Evolutionary conservation across 306 rosid genomes (phyloP).

Genomic region (Elaeagnus macrophylla): DNA sequence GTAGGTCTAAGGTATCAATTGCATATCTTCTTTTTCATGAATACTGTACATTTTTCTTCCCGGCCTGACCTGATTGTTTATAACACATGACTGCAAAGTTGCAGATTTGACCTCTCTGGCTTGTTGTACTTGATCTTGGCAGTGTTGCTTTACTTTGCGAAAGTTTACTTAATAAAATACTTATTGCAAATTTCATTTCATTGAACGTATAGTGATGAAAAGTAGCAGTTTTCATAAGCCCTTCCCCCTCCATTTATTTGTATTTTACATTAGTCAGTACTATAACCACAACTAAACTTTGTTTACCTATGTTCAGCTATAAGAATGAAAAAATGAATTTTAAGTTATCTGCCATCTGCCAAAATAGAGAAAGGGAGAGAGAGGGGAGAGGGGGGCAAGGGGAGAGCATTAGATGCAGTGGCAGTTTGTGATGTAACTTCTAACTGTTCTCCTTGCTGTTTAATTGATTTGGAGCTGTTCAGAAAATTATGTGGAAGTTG

Average conservation of each 20-base stretch:
- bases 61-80: slow-evolving; percentile 3
- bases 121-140: neutral
- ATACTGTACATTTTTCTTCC: neutral
- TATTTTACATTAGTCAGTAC: neutral
- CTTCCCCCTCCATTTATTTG: neutral
- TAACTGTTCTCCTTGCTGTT: slow-evolving; percentile 20
- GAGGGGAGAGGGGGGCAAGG: too few species aligned
- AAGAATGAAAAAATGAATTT: neutral
- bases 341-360: neutral
- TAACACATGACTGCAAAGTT: neutral
- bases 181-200: neutral
- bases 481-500: slow-evolving; percentile 99
- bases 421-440: neutral
- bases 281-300: neutral
- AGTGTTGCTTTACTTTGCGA: neutral
- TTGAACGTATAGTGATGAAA: neutral
- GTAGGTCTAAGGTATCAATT: slow-evolving; percentile 80
- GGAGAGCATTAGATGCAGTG: neutral
- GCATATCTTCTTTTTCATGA: slow-evolving; percentile 9
- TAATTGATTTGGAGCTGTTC: slow-evolving; percentile 44
- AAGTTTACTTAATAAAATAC: too few species aligned
- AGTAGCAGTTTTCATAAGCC: neutral
- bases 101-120: too few species aligned
- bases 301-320: neutral
- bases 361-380: neutral